Percentiles rank a stretch among this genome's conserved stretches.
Evolutionary conservation across 2,329 filamentous ascomycete genomes (phyloP).

Genomic region (Fonsecaea pugnacius): DNA sequence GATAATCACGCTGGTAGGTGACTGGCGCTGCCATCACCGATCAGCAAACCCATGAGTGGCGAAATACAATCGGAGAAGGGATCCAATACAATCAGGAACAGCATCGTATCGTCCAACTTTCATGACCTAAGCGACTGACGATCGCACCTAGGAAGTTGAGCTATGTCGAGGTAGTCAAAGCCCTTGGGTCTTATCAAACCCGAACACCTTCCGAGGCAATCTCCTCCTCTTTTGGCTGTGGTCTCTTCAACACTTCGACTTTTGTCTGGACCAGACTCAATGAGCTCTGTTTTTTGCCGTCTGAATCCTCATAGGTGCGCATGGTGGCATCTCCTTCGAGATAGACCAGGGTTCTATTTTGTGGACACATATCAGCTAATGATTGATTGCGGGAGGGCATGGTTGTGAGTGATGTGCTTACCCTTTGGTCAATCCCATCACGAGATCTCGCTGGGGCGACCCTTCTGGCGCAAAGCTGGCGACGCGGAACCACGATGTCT

Average conservation of each 20-base stretch:
- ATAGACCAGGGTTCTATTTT: conserved; percentile 76
- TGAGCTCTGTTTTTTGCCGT: conserved; percentile 62
- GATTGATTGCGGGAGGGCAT: no score
- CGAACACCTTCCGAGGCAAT: neutral
- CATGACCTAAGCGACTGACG: neutral
- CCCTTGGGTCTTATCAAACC: neutral
- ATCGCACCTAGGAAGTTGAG: neutral
- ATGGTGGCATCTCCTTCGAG: conserved; percentile 82
- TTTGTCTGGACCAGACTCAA: conserved; percentile 81
- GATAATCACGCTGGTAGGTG: neutral
- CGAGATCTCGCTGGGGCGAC: conserved; percentile 65
- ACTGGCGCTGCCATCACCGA: conserved; percentile 7
- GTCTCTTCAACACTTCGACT: conserved; percentile 45
- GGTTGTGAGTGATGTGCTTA: conserved; percentile 57
- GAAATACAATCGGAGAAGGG: conserved; percentile 17
- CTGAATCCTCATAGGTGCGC: conserved; percentile 67
- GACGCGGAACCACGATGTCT: conserved; percentile 85
- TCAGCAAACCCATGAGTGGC: conserved; percentile 27
- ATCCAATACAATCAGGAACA: conserved; percentile 10
- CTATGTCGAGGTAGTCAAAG: neutral
- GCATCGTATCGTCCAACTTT: neutral
- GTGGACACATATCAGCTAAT: no score
- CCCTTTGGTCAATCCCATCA: conserved; percentile 81
- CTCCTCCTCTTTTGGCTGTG: conserved; percentile 31
- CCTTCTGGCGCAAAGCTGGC: conserved; percentile 71